Evolutionary conservation across 345 rosid species (phyloP).

Genomic region (Durio zibethinus): DNA sequence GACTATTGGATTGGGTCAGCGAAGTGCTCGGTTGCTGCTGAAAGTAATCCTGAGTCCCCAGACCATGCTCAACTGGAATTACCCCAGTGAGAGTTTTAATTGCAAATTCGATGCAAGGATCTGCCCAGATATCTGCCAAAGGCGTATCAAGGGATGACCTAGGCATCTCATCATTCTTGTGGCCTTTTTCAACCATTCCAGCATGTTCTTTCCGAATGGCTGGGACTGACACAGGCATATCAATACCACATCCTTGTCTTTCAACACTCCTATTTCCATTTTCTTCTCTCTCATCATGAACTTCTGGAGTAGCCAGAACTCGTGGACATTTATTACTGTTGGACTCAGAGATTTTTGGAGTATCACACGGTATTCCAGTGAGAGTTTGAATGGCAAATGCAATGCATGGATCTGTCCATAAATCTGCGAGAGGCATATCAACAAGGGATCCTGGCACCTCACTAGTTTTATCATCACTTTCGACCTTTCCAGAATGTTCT

Average conservation of each 20-base stretch:
- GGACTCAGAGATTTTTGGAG: conserved; percentile 35
- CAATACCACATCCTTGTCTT: conserved; percentile 22
- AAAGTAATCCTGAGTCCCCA: conserved; percentile 32
- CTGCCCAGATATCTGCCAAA: conserved; percentile 57
- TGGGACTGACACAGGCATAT: conserved; percentile 10
- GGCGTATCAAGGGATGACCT: conserved; percentile 33
- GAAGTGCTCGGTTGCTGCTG: conserved; percentile 34
- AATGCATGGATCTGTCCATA: conserved; percentile 90
- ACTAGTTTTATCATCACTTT: conserved; percentile 20
- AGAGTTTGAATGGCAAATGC: conserved; percentile 95
- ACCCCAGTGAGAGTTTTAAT: conserved; percentile 82
- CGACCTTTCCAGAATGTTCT: conserved; percentile 13
- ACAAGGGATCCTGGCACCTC: conserved; percentile 26
- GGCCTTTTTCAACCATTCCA: conserved; percentile 15
- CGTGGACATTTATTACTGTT: conserved; percentile 22
- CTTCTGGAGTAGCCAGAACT: conserved; percentile 19
- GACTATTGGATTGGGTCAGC: conserved; percentile 34
- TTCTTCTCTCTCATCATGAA: conserved; percentile 20
- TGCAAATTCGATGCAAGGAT: conserved; percentile 94
- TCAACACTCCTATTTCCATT: conserved; percentile 5
- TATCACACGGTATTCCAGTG: conserved; percentile 56
- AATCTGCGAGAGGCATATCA: conserved; percentile 63
- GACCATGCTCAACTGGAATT: conserved; percentile 55
- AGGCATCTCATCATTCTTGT: conserved; percentile 21
- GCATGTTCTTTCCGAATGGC: conserved; percentile 21